A percentile compares a stretch with the other conserved stretches of the same genome.
Conservation (phyloP, 2,329 filamentous ascomycete species). For the Trichoderma sp. region DNA sequence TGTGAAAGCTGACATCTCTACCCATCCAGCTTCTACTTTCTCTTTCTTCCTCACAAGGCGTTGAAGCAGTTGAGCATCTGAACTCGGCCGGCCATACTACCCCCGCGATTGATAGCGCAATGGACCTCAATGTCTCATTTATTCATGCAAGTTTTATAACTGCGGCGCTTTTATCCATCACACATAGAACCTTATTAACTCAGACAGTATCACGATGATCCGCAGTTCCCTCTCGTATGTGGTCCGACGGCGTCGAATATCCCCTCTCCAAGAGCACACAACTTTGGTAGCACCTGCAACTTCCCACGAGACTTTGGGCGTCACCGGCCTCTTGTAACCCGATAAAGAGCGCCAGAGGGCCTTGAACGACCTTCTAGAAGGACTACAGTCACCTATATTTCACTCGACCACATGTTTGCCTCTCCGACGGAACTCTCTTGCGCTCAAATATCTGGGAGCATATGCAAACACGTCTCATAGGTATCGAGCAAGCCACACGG, state of each 20-base stretch:
- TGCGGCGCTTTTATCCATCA: neutral
- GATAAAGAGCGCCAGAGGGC: neutral
- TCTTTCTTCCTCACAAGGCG: neutral
- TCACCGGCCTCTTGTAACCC: neutral
- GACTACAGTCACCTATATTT: neutral
- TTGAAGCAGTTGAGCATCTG: neutral
- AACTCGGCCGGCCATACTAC: neutral
- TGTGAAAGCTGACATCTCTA: neutral
- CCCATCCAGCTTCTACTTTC: neutral
- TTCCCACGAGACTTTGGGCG: conserved; percentile 13
- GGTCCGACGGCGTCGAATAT: conserved; percentile 19
- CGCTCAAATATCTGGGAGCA: neutral
- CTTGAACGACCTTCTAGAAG: conserved; percentile 14
- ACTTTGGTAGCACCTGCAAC: conserved; percentile 12
- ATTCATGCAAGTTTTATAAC: neutral
- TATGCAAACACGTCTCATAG: neutral
- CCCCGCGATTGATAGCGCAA: neutral
- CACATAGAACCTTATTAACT: neutral
- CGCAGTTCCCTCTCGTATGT: neutral
- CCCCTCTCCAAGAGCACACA: neutral
- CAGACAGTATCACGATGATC: neutral
- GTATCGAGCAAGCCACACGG: conserved; percentile 9
- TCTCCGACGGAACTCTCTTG: neutral
- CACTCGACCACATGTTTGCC: neutral
- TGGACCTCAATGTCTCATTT: neutral